A percentile compares a stretch with the other conserved stretches of the same genome.
Conservation (phyloP, 805 yeast genomes). For the Suhomyces sp. region DNA sequence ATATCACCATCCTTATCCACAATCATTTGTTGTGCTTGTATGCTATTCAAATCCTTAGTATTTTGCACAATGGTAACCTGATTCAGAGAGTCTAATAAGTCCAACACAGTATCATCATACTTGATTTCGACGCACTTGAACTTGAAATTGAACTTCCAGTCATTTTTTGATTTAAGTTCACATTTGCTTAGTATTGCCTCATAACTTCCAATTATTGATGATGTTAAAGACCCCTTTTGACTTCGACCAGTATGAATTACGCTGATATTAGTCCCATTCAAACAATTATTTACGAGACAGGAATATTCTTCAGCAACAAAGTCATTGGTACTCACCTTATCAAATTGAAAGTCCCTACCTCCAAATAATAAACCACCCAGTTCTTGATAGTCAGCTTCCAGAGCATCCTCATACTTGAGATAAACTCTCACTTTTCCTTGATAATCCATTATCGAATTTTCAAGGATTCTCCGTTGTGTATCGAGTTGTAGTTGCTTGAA, state of each 20-base stretch:
- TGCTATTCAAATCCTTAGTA: constrained; percentile 1
- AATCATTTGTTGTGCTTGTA: constrained; percentile 17
- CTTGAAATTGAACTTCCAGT: constrained; percentile 10
- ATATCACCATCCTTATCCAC: constrained; percentile 12
- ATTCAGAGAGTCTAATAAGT: constrained; percentile 10
- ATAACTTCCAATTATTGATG: constrained; percentile 12
- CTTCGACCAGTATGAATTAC: constrained; percentile 19
- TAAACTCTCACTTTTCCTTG: constrained; percentile 28
- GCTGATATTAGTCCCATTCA: constrained; percentile 18
- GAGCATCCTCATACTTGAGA: too few species aligned
- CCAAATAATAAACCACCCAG: too few species aligned
- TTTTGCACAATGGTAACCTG: background rate
- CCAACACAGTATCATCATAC: constrained; percentile 5
- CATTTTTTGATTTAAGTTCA: background rate
- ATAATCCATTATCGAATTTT: constrained; percentile 46
- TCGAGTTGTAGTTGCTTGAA: constrained; percentile 35
- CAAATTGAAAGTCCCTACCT: too few species aligned
- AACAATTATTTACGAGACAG: constrained; percentile 18
- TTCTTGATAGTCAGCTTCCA: too few species aligned
- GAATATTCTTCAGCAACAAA: constrained; percentile 21
- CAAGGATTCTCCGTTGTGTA: constrained; percentile 42
- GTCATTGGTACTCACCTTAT: too few species aligned
- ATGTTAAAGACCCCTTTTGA: constrained; percentile 2
- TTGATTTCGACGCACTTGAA: constrained; percentile 11
- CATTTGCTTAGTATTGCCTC: constrained; percentile 7